Evolutionary conservation across 495 filamentous ascomycete species (phyloP), one percentile per base, ranked within the genome.

Genomic region (Oidiodendron maius): DNA sequence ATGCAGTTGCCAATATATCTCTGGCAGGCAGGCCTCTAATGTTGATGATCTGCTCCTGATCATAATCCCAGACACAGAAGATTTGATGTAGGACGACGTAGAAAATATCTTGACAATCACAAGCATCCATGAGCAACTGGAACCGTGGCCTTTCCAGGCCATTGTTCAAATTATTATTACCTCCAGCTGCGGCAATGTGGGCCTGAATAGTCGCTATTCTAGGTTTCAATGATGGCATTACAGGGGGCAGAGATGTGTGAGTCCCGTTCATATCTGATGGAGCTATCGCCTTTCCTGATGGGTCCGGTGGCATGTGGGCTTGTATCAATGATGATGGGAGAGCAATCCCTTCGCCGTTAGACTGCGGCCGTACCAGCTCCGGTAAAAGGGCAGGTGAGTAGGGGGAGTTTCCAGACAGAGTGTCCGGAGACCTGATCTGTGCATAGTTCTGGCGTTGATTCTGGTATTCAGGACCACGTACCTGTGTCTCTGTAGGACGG

Each of bases 61-160:
- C 15, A 13, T 24, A 23, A 40, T 60, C 54, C 67, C 71, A 75
- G 12, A 75, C 55, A 58, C 80, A 84, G 58, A 78, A 87, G 1
- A 86, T 46, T 51, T 88, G 84, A 63, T 91, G 86, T 4, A 88
- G 58, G 10, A 69, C 69, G 41, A 89, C 38, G 56, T 84, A 91
- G 56, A 85, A 75, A 21, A 66, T 45, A 52, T 91, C 86, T 9
- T 71, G 61, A 0, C 62, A 38, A 2, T 41, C 8, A 53, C 77
- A 84, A 0, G 85, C 84, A n/a, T 81, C 65, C 3, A 40, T 48
- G 3, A 91, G 56, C 1, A 87, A 67, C 34, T 64, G 52, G 21
- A 81, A 58, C 39, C 86, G 67, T n/a, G 79, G 75, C 22, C 53
- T 56, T 45, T 80, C 77, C 4, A 78, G 50, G 2, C 37, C 38